A percentile compares a stretch with the other conserved stretches of the same genome.
These are phyloP conservation scores for Cordyceps farinosa DNA, from an alignment of 2,329 filamentous ascomycete genomes.

Conservation along the genomic window DNA sequence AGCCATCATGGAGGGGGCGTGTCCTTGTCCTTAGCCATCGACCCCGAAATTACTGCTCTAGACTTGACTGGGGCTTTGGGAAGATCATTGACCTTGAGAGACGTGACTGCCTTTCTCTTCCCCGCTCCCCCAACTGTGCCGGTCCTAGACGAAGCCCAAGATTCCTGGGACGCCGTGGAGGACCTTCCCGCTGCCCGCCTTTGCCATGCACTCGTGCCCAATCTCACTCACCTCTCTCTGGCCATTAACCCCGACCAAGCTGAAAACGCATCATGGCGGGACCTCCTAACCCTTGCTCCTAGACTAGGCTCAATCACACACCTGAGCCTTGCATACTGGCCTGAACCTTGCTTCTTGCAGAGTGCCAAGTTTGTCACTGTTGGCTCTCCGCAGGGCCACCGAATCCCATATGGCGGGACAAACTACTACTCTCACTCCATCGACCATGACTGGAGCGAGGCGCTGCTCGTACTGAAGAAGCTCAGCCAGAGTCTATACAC, in stretches of 20 bases:
- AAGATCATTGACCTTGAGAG: slow-evolving; percentile 48
- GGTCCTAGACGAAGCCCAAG: slow-evolving; percentile 35
- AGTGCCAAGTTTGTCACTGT: slow-evolving; percentile 49
- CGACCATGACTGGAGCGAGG: slow-evolving; percentile 58
- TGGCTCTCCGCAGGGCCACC: slow-evolving; percentile 39
- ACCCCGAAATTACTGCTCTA: slow-evolving; percentile 40
- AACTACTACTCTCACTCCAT: slow-evolving; percentile 55
- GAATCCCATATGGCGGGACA: slow-evolving; percentile 52
- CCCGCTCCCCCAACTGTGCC: slow-evolving; percentile 28
- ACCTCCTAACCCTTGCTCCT: slow-evolving; percentile 51
- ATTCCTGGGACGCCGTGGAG: slow-evolving; percentile 52
- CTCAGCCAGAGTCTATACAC: slow-evolving; percentile 53
- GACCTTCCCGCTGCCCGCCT: slow-evolving; percentile 23
- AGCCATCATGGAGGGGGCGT: slow-evolving; percentile 21
- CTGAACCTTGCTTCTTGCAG: slow-evolving; percentile 55
- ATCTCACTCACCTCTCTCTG: slow-evolving; percentile 59
- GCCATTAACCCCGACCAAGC: slow-evolving; percentile 40
- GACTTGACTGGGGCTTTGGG: slow-evolving; percentile 54
- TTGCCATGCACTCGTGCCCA: slow-evolving; percentile 46
- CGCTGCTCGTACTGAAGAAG: slow-evolving; percentile 51
- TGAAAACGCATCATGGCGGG: slow-evolving; percentile 51
- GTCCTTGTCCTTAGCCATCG: neutral
- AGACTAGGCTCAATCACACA: slow-evolving; percentile 56
- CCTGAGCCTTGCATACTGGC: slow-evolving; percentile 60
- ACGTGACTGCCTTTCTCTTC: slow-evolving; percentile 50